Conservation (phyloP, 148 eudicot species). For the Simmondsia chinensis region DNA sequence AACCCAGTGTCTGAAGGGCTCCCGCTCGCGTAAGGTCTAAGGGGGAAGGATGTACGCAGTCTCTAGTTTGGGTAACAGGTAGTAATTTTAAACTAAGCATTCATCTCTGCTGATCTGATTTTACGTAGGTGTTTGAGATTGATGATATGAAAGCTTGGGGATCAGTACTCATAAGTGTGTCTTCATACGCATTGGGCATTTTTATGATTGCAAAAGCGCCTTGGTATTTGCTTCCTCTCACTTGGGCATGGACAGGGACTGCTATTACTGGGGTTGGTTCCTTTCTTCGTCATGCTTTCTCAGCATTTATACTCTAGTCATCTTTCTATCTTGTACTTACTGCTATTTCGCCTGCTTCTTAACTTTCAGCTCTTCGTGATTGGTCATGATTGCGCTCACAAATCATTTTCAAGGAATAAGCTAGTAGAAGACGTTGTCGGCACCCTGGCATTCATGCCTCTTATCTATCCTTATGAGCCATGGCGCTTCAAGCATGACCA, state of each 20-base stretch:
- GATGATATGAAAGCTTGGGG: constrained; percentile 83
- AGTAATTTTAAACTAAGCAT: neutral
- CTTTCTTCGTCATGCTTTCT: neutral
- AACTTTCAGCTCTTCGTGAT: constrained; percentile 73
- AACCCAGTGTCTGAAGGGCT: no score
- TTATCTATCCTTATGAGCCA: constrained; percentile 96
- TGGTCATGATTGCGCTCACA: constrained; percentile 99
- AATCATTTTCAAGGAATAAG: constrained; percentile 89
- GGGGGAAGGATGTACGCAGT: no score
- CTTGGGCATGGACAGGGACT: constrained; percentile 99
- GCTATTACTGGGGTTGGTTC: constrained; percentile 82
- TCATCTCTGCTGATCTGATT: constrained; percentile 7
- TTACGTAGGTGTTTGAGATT: constrained; percentile 77
- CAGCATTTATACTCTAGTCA: neutral
- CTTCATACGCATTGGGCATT: constrained; percentile 82
- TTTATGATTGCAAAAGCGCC: constrained; percentile 79
- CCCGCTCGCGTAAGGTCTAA: no score
- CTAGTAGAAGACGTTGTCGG: constrained; percentile 90
- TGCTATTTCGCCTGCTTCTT: constrained; percentile 17
- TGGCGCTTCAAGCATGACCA: constrained; percentile 97
- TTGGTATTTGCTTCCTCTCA: constrained; percentile 93
- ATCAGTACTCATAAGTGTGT: constrained; percentile 58
- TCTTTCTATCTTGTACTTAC: constrained; percentile 8
- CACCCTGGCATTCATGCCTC: constrained; percentile 81
- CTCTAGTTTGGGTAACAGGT: no score